Percentiles rank a stretch among this genome's conserved stretches.
These are phyloP conservation scores for Zymoseptoria crescenta DNA, from an alignment of 2,329 filamentous ascomycete species.

Conservation along the genomic window DNA sequence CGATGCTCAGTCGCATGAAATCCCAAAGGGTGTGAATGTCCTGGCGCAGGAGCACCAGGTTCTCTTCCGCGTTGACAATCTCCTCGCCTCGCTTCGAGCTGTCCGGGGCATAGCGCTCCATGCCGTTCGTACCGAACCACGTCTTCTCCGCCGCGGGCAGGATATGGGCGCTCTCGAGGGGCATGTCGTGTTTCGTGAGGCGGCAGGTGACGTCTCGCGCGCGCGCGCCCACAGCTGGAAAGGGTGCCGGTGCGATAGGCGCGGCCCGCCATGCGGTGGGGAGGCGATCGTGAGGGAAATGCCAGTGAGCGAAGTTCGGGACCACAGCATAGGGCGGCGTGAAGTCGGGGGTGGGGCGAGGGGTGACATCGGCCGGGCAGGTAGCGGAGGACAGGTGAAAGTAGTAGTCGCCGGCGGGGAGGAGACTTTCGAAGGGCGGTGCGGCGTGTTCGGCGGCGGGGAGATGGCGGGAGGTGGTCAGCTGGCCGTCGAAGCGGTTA, in stretches of 20 bases:
- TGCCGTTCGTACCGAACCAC: slow-evolving; percentile 20
- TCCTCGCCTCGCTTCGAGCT: slow-evolving; percentile 3
- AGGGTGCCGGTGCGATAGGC: background rate
- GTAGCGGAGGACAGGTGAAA: too few relatives aligned
- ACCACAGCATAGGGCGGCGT: slow-evolving; percentile 12
- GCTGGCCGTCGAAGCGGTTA: too few relatives aligned
- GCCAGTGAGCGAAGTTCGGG: slow-evolving; percentile 16
- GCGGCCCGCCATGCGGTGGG: slow-evolving; percentile 7
- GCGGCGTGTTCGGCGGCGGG: too few relatives aligned
- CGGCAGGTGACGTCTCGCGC: slow-evolving; percentile 11
- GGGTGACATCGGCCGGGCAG: too few relatives aligned
- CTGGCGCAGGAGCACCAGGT: slow-evolving; percentile 16
- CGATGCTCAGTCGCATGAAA: slow-evolving; percentile 14
- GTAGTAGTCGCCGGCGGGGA: too few relatives aligned
- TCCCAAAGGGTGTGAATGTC: slow-evolving; percentile 19
- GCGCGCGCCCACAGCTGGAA: too few relatives aligned
- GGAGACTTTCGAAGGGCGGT: too few relatives aligned
- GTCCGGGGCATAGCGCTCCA: slow-evolving; percentile 14
- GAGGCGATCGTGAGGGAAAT: slow-evolving; percentile 15
- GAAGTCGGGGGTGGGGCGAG: too few relatives aligned
- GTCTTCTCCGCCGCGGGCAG: slow-evolving; percentile 14
- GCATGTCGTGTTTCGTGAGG: slow-evolving; percentile 16
- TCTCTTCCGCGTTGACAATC: slow-evolving; percentile 12
- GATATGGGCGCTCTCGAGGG: slow-evolving; percentile 18
- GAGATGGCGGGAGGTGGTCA: too few relatives aligned